Conservation (phyloP, 805 yeast genomes). For the Schizosaccharomyces octosporus region DNA sequence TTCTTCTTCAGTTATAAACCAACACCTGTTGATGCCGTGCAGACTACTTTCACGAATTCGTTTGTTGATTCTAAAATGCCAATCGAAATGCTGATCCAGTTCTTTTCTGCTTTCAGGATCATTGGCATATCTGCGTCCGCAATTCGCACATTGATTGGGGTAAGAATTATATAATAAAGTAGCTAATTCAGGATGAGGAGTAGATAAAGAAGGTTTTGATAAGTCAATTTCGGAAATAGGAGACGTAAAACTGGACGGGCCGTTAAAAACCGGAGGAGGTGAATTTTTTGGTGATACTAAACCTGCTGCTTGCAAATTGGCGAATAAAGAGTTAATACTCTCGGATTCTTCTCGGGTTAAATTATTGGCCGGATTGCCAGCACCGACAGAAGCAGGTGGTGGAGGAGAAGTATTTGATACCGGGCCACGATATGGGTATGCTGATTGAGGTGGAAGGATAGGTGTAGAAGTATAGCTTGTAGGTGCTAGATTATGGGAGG, state of each 20-base stretch:
- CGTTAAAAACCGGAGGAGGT: not conserved
- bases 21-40: conserved; percentile 42
- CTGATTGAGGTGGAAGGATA: too few species aligned
- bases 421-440: too few species aligned
- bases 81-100: conserved; percentile 56
- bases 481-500: too few species aligned
- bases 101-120: conserved; percentile 28
- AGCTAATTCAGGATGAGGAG: conserved; percentile 14
- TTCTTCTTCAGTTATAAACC: conserved; percentile 50
- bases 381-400: not conserved
- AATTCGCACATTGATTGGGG: conserved; percentile 63
- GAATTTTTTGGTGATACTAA: not conserved
- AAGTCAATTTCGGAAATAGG: not conserved
- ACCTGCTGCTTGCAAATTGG: not conserved
- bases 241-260: not conserved
- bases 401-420: not conserved
- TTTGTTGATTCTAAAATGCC: conserved; percentile 87
- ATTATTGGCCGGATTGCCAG: not conserved
- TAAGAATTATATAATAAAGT: conserved; percentile 28
- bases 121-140: conserved; percentile 64
- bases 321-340: not conserved
- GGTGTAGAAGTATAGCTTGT: too few species aligned
- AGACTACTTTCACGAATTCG: conserved; percentile 28
- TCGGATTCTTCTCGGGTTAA: not conserved
- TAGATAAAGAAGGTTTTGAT: not conserved